Evolutionary conservation across 2,329 filamentous ascomycete genomes (phyloP).

Genomic region (Tolypocladium guangdongense): DNA sequence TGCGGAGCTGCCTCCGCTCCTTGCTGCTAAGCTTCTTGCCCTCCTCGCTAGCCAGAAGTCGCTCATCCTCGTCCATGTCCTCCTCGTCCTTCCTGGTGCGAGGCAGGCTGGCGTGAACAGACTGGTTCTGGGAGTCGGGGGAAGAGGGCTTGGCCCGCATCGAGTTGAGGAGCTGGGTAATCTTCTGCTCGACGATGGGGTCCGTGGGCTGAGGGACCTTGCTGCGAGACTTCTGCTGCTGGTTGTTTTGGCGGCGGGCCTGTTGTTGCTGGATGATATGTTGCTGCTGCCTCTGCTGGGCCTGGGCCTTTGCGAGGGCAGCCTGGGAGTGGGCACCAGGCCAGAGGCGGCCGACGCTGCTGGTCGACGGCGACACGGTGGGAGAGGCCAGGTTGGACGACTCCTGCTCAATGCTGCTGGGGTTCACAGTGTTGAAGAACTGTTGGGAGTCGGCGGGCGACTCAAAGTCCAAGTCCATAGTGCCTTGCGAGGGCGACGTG

Average conservation of each 20-base stretch:
- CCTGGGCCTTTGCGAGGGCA: constrained; percentile 62
- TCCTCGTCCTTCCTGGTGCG: constrained; percentile 87
- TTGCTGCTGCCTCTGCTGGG: constrained; percentile 54
- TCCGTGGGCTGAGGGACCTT: constrained; percentile 47
- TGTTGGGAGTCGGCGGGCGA: constrained; percentile 42
- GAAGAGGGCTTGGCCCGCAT: constrained; percentile 67
- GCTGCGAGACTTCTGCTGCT: constrained; percentile 33
- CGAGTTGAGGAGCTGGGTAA: constrained; percentile 81
- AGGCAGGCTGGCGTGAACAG: constrained; percentile 55
- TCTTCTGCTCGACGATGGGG: constrained; percentile 79
- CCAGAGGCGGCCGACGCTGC: constrained; percentile 64
- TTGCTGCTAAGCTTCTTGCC: constrained; percentile 99
- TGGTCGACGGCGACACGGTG: constrained; percentile 38
- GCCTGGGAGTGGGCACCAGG: constrained; percentile 92
- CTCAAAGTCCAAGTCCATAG: constrained; percentile 51
- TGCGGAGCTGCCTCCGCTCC: constrained; percentile 90
- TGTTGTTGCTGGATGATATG: constrained; percentile 28
- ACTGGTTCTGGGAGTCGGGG: constrained; percentile 29
- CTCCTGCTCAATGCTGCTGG: constrained; percentile 57
- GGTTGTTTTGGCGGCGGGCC: constrained; percentile 36
- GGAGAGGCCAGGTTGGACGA: constrained; percentile 32
- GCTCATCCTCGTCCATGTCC: constrained; percentile 97
- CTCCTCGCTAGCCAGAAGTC: constrained; percentile 87
- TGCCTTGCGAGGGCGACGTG: constrained; percentile 49
- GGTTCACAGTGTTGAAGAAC: constrained; percentile 60